These are phyloP conservation scores for Allodekkera sacchari DNA, from an alignment of 805 yeast genomes.

Conservation along the genomic window DNA sequence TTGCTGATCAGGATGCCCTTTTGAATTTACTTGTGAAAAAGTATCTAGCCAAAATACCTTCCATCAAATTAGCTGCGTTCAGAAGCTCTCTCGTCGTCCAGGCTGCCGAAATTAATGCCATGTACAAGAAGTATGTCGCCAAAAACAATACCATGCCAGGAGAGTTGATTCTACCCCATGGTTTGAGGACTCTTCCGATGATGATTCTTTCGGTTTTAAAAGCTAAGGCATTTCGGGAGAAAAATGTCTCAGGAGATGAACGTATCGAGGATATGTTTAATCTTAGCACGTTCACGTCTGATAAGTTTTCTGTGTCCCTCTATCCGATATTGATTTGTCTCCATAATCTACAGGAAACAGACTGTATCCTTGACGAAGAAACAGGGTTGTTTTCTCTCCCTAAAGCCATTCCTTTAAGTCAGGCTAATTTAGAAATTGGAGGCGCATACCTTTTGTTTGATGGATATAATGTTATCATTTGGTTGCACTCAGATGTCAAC, in stretches of 20 bases:
- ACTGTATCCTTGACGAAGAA: slow-evolving; percentile 40
- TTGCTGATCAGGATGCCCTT: slow-evolving; percentile 69
- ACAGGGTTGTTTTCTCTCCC: slow-evolving; percentile 42
- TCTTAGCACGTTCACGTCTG: slow-evolving; percentile 46
- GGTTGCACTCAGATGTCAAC: slow-evolving; percentile 64
- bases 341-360: slow-evolving; percentile 54
- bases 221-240: slow-evolving; percentile 48
- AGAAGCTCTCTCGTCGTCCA: slow-evolving; percentile 29
- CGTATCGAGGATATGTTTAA: slow-evolving; percentile 48
- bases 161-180: slow-evolving; percentile 74
- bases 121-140: slow-evolving; percentile 43
- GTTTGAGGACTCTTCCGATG: slow-evolving; percentile 63
- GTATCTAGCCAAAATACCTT: slow-evolving; percentile 29
- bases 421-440: slow-evolving; percentile 40
- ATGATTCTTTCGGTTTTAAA: slow-evolving; percentile 65
- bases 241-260: slow-evolving; percentile 49
- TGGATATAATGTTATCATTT: slow-evolving; percentile 50
- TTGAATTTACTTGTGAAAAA: slow-evolving; percentile 47
- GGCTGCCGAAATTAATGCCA: slow-evolving; percentile 47
- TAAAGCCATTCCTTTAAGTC: slow-evolving; percentile 35
- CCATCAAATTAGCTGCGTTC: slow-evolving; percentile 28
- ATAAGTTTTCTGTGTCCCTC: slow-evolving; percentile 50
- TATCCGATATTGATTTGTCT: slow-evolving; percentile 77
- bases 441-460: slow-evolving; percentile 76
- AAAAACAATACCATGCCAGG: slow-evolving; percentile 38